Conservation (phyloP, 2,329 filamentous ascomycete species). For the Tolypocladium inflatum region DNA sequence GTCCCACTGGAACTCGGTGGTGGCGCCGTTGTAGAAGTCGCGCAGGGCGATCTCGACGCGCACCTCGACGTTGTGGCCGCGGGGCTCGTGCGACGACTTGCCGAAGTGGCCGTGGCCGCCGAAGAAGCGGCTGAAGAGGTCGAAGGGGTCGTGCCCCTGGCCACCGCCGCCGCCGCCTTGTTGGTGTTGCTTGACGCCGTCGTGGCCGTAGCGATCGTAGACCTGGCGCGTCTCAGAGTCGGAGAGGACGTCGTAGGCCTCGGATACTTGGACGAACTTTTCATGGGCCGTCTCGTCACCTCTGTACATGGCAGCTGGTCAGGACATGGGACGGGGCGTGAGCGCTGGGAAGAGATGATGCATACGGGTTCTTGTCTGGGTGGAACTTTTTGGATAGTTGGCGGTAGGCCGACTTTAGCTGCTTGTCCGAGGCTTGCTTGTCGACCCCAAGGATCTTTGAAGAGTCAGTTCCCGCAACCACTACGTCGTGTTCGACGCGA, state of each 20-base stretch:
- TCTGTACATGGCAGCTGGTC: conserved; percentile 30
- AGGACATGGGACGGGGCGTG: background rate
- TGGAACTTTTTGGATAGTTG: conserved; percentile 91
- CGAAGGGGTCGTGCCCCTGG: conserved; percentile 75
- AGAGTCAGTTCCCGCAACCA: background rate
- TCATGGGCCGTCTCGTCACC: conserved; percentile 70
- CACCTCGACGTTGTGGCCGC: conserved; percentile 84
- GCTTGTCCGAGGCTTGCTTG: conserved; percentile 69
- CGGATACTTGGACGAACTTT: conserved; percentile 88
- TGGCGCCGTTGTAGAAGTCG: conserved; percentile 87
- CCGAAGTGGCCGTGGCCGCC: conserved; percentile 82
- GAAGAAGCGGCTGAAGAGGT: conserved; percentile 94
- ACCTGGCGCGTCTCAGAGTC: conserved; percentile 72
- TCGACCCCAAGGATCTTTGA: conserved; percentile 67
- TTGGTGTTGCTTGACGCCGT: conserved; percentile 77
- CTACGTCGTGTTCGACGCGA: background rate
- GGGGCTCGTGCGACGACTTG: conserved; percentile 60
- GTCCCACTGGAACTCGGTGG: conserved; percentile 81
- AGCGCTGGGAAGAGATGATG: background rate
- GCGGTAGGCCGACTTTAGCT: conserved; percentile 91
- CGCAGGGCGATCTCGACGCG: conserved; percentile 68
- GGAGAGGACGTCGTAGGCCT: conserved; percentile 89
- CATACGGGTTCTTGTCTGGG: conserved; percentile 95
- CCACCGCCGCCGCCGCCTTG: conserved; percentile 43
- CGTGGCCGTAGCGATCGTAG: conserved; percentile 91